Percentiles rank a stretch among this genome's conserved stretches.
Evolutionary conservation across 2,329 filamentous ascomycete genomes (phyloP).

Genomic region (Lecanoromycetidae sp.): DNA sequence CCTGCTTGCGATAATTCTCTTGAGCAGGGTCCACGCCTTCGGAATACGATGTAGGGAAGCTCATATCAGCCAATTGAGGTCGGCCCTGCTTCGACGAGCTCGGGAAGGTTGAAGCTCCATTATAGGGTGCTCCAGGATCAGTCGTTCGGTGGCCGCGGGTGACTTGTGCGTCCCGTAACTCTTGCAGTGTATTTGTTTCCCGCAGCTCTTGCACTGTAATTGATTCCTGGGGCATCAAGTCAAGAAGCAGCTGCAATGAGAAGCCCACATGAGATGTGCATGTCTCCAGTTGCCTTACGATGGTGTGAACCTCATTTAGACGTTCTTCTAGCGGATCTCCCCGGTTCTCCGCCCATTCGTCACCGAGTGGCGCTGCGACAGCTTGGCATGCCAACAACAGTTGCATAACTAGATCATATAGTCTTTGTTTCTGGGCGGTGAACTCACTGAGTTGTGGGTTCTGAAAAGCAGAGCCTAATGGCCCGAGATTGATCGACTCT

Average conservation of each 20-base stretch:
- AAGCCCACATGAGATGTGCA: conserved; percentile 80
- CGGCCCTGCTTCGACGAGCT: conserved; percentile 14
- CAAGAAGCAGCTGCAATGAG: conserved; percentile 74
- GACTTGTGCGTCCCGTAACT: conserved; percentile 33
- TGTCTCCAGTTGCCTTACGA: conserved; percentile 69
- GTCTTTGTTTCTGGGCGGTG: conserved; percentile 75
- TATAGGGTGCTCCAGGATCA: conserved; percentile 32
- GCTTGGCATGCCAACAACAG: conserved; percentile 77
- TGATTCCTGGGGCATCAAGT: conserved; percentile 53
- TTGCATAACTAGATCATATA: conserved; percentile 89
- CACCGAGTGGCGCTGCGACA: conserved; percentile 78
- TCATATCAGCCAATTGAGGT: conserved; percentile 20
- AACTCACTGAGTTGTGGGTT: conserved; percentile 82
- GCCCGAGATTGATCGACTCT: conserved; percentile 80
- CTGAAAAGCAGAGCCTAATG: conserved; percentile 59
- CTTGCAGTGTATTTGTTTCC: conserved; percentile 37
- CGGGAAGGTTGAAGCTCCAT: conserved; percentile 46
- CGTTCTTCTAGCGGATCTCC: conserved; percentile 82
- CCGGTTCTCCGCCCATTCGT: conserved; percentile 91
- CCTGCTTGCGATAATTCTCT: conserved; percentile 25
- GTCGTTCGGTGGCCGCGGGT: conserved; percentile 20
- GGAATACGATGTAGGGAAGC: conserved; percentile 11
- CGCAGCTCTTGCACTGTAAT: conserved; percentile 32
- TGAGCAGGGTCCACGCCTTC: conserved; percentile 22
- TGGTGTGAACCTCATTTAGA: conserved; percentile 64